Conservation (phyloP, 441 rosid species). For the Pelargonium myrrhifolium region DNA sequence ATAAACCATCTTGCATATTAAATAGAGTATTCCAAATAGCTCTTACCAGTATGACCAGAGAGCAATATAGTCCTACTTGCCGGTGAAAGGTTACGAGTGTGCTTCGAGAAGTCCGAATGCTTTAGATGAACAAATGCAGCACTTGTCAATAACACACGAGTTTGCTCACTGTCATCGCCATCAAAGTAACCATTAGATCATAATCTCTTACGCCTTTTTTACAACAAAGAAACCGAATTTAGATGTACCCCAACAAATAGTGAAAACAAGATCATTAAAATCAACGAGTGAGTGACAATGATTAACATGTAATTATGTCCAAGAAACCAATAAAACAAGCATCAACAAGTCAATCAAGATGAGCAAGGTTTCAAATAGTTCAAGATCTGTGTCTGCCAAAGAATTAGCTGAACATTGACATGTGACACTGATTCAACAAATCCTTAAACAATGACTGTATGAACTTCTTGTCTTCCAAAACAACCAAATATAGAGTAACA, state of each 20-base stretch:
- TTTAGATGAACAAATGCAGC: conserved; percentile 82
- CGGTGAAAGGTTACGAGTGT: conserved; percentile 85
- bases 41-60: conserved; percentile 80
- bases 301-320: too few relatives aligned
- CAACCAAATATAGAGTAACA: background rate
- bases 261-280: background rate
- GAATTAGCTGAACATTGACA: background rate
- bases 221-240: too few relatives aligned
- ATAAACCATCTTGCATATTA: background rate
- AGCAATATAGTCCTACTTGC: conserved; percentile 83
- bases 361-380: too few relatives aligned
- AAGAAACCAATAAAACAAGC: too few relatives aligned
- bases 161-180: conserved; percentile 54
- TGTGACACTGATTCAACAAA: background rate
- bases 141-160: conserved; percentile 62
- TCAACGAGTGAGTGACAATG: too few relatives aligned
- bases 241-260: background rate
- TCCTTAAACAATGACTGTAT: background rate
- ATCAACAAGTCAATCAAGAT: too few relatives aligned
- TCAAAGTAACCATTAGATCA: background rate
- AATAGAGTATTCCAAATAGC: background rate
- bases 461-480: too few relatives aligned
- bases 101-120: conserved; percentile 73
- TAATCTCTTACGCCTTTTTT: too few relatives aligned
- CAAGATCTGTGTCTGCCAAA: too few relatives aligned